Percentiles rank a stretch among this genome's conserved stretches.
Conservation (phyloP, 345 rosid species). For the Acer saccharum region DNA sequence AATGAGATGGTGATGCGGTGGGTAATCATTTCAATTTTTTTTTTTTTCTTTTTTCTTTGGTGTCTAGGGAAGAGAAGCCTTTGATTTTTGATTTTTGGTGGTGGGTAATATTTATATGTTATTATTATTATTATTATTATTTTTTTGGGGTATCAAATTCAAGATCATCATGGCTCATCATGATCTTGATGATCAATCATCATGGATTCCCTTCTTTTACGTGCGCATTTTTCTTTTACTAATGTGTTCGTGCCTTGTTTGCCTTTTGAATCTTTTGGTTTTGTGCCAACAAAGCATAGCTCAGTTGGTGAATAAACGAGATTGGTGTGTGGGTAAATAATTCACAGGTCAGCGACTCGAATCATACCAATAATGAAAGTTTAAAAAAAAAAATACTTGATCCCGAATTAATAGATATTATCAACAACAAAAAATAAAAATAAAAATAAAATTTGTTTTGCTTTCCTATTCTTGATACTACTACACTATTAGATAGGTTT, state of each 20-base stretch:
- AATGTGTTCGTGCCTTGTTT: not conserved
- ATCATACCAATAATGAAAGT: no score
- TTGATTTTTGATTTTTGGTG: slow-evolving; percentile 19
- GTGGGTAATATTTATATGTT: not conserved
- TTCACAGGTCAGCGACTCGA: no score
- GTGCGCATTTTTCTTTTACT: slow-evolving; percentile 23
- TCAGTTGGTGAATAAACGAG: no score
- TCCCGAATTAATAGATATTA: no score
- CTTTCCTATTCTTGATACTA: not conserved
- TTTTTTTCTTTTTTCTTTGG: not conserved
- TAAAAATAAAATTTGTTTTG: no score
- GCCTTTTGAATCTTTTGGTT: not conserved
- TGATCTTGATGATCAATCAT: slow-evolving; percentile 22
- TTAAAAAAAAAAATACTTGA: no score
- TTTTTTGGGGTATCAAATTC: not conserved
- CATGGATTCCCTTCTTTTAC: slow-evolving; percentile 40
- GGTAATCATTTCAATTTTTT: slow-evolving; percentile 40
- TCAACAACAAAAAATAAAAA: no score
- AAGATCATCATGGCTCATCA: slow-evolving; percentile 23
- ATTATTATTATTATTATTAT: not conserved
- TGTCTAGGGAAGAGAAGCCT: slow-evolving; percentile 41
- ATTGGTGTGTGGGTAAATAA: no score
- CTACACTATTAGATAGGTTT: not conserved
- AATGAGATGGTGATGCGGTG: slow-evolving; percentile 35
- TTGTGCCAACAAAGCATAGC: no score